phyloP scores from a whole-genome alignment of 495 filamentous ascomycete genomes.

The Penicillium paradoxum region DNA sequence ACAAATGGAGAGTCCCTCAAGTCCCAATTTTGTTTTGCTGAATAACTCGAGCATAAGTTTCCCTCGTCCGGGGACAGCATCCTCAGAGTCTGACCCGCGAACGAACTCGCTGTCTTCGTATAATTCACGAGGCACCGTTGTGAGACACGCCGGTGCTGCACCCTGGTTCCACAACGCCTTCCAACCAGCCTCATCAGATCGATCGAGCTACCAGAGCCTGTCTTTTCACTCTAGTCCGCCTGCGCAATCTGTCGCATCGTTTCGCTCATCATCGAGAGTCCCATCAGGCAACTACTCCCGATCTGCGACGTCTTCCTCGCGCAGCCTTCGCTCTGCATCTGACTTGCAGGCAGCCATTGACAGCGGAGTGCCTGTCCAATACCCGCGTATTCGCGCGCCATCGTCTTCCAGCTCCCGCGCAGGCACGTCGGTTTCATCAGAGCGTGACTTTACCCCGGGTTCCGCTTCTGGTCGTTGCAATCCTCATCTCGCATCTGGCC shows the following conservation, averaged over 20 bases:
- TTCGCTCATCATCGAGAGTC: slow-evolving; percentile 28
- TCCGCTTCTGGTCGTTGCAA: slow-evolving; percentile 55
- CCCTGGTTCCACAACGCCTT: slow-evolving; percentile 36
- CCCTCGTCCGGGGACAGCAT: slow-evolving; percentile 30
- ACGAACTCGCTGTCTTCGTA: slow-evolving; percentile 45
- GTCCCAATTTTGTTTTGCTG: slow-evolving; percentile 41
- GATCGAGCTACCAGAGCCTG: slow-evolving; percentile 31
- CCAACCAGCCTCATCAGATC: slow-evolving; percentile 33
- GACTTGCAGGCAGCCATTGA: slow-evolving; percentile 39
- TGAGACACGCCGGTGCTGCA: slow-evolving; percentile 31
- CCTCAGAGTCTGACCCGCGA: slow-evolving; percentile 35
- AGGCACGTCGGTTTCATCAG: slow-evolving; percentile 29
- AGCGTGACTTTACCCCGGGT: slow-evolving; percentile 32
- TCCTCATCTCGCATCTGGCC: slow-evolving; percentile 55
- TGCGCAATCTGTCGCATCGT: slow-evolving; percentile 25
- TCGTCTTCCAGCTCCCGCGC: slow-evolving; percentile 46
- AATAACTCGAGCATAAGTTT: slow-evolving; percentile 44
- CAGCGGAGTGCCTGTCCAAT: slow-evolving; percentile 43
- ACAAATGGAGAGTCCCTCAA: slow-evolving; percentile 40
- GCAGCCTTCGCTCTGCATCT: slow-evolving; percentile 31
- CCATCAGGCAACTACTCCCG: slow-evolving; percentile 33
- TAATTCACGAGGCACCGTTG: slow-evolving; percentile 49
- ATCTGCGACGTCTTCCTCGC: slow-evolving; percentile 37
- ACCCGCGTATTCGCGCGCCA: slow-evolving; percentile 43
- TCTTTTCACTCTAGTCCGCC: slow-evolving; percentile 42